Base-by-base conservation (phyloP, 2,329 filamentous ascomycete genomes). In the Ceratocystis papillata region DNA sequence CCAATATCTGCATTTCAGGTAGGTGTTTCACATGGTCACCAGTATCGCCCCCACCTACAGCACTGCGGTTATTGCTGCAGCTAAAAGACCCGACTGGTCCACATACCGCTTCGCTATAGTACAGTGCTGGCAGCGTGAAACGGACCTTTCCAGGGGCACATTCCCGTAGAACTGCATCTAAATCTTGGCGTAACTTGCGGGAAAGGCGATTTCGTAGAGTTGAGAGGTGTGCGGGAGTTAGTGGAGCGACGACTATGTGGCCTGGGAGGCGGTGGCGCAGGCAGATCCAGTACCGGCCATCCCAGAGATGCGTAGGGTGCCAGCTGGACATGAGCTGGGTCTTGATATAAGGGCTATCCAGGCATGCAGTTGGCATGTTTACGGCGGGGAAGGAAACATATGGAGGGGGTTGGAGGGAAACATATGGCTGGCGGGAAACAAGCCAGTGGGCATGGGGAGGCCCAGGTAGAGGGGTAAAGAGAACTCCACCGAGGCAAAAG, bases 251-350 rank as follows among this genome's bases (percentile, higher is more conserved):
- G 20, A 75, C 71, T 17, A 81, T 73, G 15, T 72, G 72, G 62
- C 75, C 75, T 2, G 77, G 77, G 5, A 78, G 73, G 4, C 78
- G 77, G 60, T 77, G 74, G 22, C 74, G 73, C 8, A 84, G 65
- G 17, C 79, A 76, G 17, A 86, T 73, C 85, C 85, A 87, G 73
- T 80, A 87, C 1, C 85, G 81, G 0, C 83, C 81, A 72, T 87
- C 85, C 75, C 79, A 87, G 65, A 81, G 72, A 60, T 70, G 67
- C 74, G 77, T 78, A 1, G 63, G 68, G 45, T 66, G 67, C 75
- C 74, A 76, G 28, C 12, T 59, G 15, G 53, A n/a, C 25, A 59
- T 59, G 28, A 12, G 25, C 53, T n/a, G 53, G 28, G 53, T 17
- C 3, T 33, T 17, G 12, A 7, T 22, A 33, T 63, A 17, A 57